These are phyloP conservation scores for Chaetomium tenue DNA, from an alignment of 495 filamentous ascomycete species.

Conservation along the genomic window DNA sequence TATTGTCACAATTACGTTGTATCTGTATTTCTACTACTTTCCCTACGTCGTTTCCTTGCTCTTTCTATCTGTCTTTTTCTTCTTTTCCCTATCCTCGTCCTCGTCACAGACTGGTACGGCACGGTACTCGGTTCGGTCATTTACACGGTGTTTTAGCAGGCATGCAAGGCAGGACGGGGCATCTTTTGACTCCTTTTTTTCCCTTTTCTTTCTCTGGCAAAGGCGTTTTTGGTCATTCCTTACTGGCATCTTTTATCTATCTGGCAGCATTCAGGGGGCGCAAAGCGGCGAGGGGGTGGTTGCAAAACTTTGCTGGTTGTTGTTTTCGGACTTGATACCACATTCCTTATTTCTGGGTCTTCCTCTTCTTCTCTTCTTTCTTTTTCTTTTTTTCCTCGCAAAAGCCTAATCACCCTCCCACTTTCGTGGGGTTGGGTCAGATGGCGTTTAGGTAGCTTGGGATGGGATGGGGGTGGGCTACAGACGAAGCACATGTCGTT, in stretches of 20 bases:
- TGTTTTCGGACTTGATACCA: constrained; percentile 17
- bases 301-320: background rate
- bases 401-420: background rate
- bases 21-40: background rate
- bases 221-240: constrained; percentile 1
- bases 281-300: background rate
- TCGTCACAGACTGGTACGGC: constrained; percentile 1
- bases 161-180: background rate
- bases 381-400: background rate
- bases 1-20: background rate
- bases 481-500: constrained; percentile 7
- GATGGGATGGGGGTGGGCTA: background rate
- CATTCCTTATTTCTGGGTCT: constrained; percentile 10
- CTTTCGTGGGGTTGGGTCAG: background rate
- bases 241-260: background rate
- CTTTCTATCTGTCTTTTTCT: background rate
- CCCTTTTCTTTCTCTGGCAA: background rate
- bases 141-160: constrained; percentile 14
- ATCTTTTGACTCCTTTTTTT: background rate
- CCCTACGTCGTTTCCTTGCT: background rate
- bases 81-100: background rate
- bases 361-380: background rate
- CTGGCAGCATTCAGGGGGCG: background rate
- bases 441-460: background rate
- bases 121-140: background rate